These are phyloP conservation scores for Phaeosphaeria sp. DNA, from an alignment of 2,329 filamentous ascomycete species.

Conservation along the genomic window DNA sequence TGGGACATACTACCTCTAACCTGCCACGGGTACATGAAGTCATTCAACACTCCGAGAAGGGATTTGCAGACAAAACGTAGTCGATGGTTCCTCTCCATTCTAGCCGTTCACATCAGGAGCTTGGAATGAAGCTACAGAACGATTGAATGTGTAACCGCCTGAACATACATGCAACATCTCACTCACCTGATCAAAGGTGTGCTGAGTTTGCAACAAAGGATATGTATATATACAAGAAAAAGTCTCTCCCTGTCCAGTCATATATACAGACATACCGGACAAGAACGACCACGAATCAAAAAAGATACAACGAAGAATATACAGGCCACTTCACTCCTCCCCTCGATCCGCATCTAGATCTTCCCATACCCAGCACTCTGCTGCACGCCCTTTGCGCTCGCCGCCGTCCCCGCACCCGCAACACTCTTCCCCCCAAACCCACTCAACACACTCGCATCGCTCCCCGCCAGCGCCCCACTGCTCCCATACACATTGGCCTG, in stretches of 20 bases:
- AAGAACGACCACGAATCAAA: background rate
- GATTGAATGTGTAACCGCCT: no score
- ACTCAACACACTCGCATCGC: constrained; percentile 57
- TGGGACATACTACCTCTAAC: no score
- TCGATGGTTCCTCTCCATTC: no score
- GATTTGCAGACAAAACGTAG: no score
- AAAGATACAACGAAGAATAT: background rate
- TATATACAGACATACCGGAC: background rate
- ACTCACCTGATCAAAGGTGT: no score
- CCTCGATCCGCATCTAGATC: constrained; percentile 15
- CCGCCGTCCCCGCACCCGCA: constrained; percentile 49
- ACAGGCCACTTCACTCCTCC: background rate
- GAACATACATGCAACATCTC: no score
- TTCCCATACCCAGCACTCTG: constrained; percentile 33
- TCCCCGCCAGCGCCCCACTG: constrained; percentile 33
- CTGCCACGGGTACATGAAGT: no score
- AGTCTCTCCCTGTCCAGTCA: background rate
- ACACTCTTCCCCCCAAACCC: constrained; percentile 62
- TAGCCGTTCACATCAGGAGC: no score
- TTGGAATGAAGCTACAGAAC: no score
- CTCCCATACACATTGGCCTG: constrained; percentile 53
- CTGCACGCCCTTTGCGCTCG: constrained; percentile 22
- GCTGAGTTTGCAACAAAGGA: no score
- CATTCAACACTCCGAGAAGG: no score
- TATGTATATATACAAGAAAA: background rate